A percentile compares a stretch with the other conserved stretches of the same genome.
These are phyloP conservation scores for Phaeolepiota aurea DNA, from an alignment of 768 basidiomycete species.

Conservation along the genomic window DNA sequence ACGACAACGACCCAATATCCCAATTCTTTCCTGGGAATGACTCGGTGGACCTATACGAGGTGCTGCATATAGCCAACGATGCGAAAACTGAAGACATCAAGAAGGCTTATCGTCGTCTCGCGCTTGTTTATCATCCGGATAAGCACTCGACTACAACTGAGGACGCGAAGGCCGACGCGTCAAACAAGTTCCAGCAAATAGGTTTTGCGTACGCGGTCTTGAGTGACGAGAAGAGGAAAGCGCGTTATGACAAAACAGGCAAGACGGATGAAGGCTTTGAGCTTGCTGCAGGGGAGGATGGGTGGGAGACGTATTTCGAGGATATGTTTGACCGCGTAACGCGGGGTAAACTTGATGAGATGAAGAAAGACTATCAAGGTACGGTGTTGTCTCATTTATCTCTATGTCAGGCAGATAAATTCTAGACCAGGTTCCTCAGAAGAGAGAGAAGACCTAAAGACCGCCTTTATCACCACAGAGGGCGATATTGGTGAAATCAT, in stretches of 20 bases:
- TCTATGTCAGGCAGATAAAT: not conserved
- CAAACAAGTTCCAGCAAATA: conserved; percentile 82
- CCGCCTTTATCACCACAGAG: conserved; percentile 59
- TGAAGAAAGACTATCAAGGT: conserved; percentile 96
- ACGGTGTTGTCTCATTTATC: conserved; percentile 3
- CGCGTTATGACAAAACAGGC: conserved; percentile 80
- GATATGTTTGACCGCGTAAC: conserved; percentile 85
- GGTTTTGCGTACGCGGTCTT: conserved; percentile 92
- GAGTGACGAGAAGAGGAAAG: conserved; percentile 65
- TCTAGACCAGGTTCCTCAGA: conserved; percentile 64
- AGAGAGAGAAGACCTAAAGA: conserved; percentile 72
- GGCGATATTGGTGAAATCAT: conserved; percentile 82
- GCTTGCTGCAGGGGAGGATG: conserved; percentile 64
- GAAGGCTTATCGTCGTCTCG: conserved; percentile 78
- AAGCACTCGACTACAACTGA: conserved; percentile 64
- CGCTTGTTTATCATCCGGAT: conserved; percentile 84
- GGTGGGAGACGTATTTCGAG: conserved; percentile 96
- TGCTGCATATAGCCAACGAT: conserved; percentile 48
- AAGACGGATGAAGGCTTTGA: conserved; percentile 76
- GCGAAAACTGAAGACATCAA: conserved; percentile 65
- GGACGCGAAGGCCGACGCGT: conserved; percentile 55
- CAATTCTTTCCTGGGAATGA: conserved; percentile 76
- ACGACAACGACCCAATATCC: conserved; percentile 61
- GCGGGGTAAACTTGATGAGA: conserved; percentile 78
- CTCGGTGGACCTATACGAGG: conserved; percentile 67